Conservation (phyloP, 2,329 filamentous ascomycete species). For the Fusarium lyarnte region DNA sequence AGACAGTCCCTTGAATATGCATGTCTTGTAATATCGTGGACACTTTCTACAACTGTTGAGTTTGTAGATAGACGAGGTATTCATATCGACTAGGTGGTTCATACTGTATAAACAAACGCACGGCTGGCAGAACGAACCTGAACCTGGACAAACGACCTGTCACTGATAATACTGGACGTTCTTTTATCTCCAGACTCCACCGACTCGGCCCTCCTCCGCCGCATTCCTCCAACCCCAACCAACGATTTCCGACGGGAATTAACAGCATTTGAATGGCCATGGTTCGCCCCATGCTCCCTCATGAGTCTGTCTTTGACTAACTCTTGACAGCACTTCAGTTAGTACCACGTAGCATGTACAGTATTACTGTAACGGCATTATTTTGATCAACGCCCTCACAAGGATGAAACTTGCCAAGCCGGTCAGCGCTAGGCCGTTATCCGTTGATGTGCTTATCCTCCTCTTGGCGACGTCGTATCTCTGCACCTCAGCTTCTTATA, state of each 20-base stretch:
- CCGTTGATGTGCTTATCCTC: background rate
- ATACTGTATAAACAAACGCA: background rate
- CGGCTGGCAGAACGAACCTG: background rate
- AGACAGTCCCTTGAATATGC: slow-evolving; percentile 1
- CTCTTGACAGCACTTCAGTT: background rate
- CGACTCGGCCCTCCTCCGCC: background rate
- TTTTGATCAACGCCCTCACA: slow-evolving; percentile 5
- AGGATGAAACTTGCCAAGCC: slow-evolving; percentile 27
- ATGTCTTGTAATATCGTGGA: background rate
- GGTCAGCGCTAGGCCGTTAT: slow-evolving; percentile 19
- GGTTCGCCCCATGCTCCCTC: slow-evolving; percentile 4
- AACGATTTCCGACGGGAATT: slow-evolving; percentile 18
- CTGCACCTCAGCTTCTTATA: background rate
- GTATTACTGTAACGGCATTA: background rate
- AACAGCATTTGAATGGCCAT: background rate
- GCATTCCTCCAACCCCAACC: background rate
- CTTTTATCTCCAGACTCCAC: slow-evolving; percentile 9
- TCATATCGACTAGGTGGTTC: background rate
- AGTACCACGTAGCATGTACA: background rate
- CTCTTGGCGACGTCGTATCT: slow-evolving; percentile 15
- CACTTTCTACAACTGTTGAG: background rate
- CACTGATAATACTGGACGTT: background rate
- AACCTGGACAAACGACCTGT: background rate
- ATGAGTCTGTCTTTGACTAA: background rate
- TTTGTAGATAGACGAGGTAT: background rate